Evolutionary conservation across 306 rosid species (phyloP).

Genomic region (Malus fusca): DNA sequence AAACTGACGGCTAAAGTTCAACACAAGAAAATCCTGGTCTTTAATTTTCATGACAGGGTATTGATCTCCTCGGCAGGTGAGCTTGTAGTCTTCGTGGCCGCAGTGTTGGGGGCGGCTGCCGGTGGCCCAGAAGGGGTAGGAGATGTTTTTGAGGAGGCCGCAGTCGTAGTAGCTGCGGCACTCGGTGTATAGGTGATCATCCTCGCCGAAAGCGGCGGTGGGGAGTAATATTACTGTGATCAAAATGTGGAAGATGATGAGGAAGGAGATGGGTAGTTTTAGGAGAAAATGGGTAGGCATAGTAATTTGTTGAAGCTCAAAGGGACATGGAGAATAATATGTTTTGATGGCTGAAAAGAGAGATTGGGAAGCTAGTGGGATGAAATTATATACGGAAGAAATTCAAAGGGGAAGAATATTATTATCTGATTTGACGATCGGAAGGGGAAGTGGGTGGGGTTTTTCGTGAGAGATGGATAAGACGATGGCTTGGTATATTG

Average conservation of each 20-base stretch:
- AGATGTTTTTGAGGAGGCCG: neutral
- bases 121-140: constrained; percentile 35
- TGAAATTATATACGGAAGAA: neutral
- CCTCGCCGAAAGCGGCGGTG: neutral
- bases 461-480: neutral
- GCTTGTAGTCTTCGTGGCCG: neutral
- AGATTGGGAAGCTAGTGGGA: neutral
- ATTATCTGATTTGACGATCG: neutral
- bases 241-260: neutral
- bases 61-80: neutral
- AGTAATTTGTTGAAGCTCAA: neutral
- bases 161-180: constrained; percentile 27
- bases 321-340: neutral
- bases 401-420: neutral
- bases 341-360: neutral
- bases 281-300: neutral
- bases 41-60: neutral
- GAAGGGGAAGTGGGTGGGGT: neutral
- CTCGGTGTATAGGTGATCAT: neutral
- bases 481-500: neutral
- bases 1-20: rapidly evolving
- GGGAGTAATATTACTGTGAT: neutral
- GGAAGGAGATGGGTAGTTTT: neutral
- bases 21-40: neutral
- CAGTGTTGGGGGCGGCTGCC: neutral